Evolutionary conservation across 768 basidiomycete genomes (phyloP).

Genomic region (Xerocomus brunneocitrinus): DNA sequence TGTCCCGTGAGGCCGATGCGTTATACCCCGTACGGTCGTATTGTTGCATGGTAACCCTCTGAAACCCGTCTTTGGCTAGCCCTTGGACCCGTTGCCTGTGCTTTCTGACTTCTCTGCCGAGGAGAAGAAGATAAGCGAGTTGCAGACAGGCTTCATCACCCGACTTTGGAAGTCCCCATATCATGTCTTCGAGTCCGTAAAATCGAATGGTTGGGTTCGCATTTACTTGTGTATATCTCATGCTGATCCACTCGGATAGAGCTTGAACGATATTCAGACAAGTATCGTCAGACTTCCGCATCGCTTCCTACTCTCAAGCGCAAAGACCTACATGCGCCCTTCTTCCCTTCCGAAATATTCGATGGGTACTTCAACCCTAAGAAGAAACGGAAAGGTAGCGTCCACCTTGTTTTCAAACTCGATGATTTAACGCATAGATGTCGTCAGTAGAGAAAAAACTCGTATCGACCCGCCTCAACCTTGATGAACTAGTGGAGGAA

Average conservation of each 20-base stretch:
- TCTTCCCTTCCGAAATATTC: conserved; percentile 74
- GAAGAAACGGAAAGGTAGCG: conserved; percentile 50
- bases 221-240: neutral
- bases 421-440: neutral
- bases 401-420: neutral
- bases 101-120: conserved; percentile 61
- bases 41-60: conserved; percentile 16
- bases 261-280: conserved; percentile 78
- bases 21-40: conserved; percentile 71
- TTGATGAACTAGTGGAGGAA: conserved; percentile 67
- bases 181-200: conserved; percentile 67
- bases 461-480: conserved; percentile 45
- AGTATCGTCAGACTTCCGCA: conserved; percentile 60
- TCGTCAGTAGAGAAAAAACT: conserved; percentile 29
- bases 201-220: conserved; percentile 47
- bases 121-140: conserved; percentile 59
- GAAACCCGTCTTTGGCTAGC: conserved; percentile 37
- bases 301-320: conserved; percentile 65
- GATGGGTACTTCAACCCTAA: conserved; percentile 77
- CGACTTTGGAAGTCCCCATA: conserved; percentile 69
- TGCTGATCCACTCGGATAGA: conserved; percentile 38
- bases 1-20: conserved; percentile 71
- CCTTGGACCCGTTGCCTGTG: conserved; percentile 59
- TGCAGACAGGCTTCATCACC: conserved; percentile 62
- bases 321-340: conserved; percentile 65